A percentile compares a stretch with the other conserved stretches of the same genome.
These are phyloP conservation scores for Chaetomiaceae sp. DNA, from an alignment of 2,329 filamentous ascomycete genomes.

Conservation along the genomic window DNA sequence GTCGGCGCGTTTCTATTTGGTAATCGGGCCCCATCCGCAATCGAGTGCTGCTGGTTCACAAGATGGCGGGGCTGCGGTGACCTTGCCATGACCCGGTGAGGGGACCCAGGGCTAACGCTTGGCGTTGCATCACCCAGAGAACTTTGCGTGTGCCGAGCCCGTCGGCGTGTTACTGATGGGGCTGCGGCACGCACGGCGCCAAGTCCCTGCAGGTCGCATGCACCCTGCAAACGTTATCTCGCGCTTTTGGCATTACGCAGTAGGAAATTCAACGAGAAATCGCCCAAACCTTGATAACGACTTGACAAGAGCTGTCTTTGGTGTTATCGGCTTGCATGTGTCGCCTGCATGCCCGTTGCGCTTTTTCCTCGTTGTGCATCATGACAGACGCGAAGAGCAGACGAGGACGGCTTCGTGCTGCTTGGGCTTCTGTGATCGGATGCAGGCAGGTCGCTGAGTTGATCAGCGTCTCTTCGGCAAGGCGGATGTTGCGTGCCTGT, in stretches of 20 bases:
- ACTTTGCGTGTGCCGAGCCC: neutral
- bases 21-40: conserved; percentile 36
- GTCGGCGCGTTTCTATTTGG: conserved; percentile 39
- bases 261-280: conserved; percentile 34
- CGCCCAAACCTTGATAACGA: conserved; percentile 29
- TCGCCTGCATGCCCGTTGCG: conserved; percentile 15
- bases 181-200: neutral
- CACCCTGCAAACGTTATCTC: conserved; percentile 23
- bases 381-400: neutral
- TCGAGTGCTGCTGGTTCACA: conserved; percentile 16
- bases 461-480: too few relatives aligned
- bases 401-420: too few relatives aligned
- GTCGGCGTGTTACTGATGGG: conserved; percentile 1
- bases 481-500: neutral
- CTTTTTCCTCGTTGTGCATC: too few relatives aligned
- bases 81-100: conserved; percentile 6
- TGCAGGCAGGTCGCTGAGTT: too few relatives aligned
- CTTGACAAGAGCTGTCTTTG: conserved; percentile 19
- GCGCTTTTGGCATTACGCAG: conserved; percentile 31
- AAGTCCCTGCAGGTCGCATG: conserved; percentile 16
- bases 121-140: neutral
- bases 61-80: conserved; percentile 15
- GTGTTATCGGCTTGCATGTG: conserved; percentile 19
- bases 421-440: too few relatives aligned
- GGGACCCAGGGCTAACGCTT: neutral